Conservation (phyloP, 805 yeast species). For the Saturnispora quitensis region DNA sequence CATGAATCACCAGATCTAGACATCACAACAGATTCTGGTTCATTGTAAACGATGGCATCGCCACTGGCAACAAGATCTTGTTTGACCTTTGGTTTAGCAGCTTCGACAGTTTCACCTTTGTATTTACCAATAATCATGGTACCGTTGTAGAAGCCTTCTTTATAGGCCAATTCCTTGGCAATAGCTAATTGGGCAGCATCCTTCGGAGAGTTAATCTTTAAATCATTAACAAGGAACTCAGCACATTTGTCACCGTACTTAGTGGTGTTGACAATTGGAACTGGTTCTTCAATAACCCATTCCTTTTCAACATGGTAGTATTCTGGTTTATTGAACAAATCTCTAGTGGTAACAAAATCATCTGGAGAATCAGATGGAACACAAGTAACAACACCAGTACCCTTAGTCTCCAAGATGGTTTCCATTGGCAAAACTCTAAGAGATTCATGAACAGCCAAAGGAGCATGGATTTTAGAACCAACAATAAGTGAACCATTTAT, state of each 20-base stretch:
- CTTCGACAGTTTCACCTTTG: conserved; percentile 83
- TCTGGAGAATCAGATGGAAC: conserved; percentile 99
- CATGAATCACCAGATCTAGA: conserved; percentile 97
- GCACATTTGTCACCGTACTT: conserved; percentile 88
- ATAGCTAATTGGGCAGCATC: conserved; percentile 77
- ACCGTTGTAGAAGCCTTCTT: conserved; percentile 95
- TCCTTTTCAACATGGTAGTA: conserved; percentile 75
- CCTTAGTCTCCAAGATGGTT: conserved; percentile 87
- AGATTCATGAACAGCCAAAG: conserved; percentile 59
- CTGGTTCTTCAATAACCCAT: conserved; percentile 72
- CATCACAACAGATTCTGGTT: conserved; percentile 83
- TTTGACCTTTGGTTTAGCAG: conserved; percentile 80
- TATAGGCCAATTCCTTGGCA: conserved; percentile 92
- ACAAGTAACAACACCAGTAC: conserved; percentile 98
- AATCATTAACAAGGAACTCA: conserved; percentile 68
- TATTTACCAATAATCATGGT: conserved; percentile 70
- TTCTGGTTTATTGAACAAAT: conserved; percentile 81
- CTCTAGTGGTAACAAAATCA: conserved; percentile 81
- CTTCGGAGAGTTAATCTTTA: conserved; percentile 92
- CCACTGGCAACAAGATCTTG: conserved; percentile 70
- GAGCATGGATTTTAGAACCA: conserved; percentile 84
- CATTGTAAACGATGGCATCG: conserved; percentile 82
- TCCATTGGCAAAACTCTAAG: conserved; percentile 94
- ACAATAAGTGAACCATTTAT: conserved; percentile 67
- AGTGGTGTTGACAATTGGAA: conserved; percentile 70